Conservation (phyloP, 139 green algal genomes). For the Nannochloris sp. region DNA sequence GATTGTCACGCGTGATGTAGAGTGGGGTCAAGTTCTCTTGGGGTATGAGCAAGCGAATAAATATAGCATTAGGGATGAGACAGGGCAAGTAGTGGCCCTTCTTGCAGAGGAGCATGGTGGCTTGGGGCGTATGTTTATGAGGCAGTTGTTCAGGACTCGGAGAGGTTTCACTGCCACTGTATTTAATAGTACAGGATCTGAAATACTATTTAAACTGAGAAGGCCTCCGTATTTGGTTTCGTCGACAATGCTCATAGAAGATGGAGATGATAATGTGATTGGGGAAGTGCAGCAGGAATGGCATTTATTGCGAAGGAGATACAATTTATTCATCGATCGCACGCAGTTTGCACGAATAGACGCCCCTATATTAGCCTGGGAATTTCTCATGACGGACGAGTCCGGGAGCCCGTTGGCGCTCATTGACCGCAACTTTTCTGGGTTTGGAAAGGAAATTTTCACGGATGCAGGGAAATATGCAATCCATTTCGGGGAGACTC, state of each 20-base stretch:
- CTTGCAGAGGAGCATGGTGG: conserved; percentile 60
- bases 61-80: conserved; percentile 68
- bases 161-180: conserved; percentile 65
- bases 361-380: conserved; percentile 73
- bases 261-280: conserved; percentile 34
- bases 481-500: conserved; percentile 67
- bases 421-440: conserved; percentile 76
- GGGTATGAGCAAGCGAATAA: conserved; percentile 70
- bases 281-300: conserved; percentile 75
- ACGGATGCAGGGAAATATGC: conserved; percentile 73
- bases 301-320: conserved; percentile 64
- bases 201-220: conserved; percentile 65
- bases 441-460: conserved; percentile 46
- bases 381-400: conserved; percentile 75
- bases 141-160: conserved; percentile 65
- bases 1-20: conserved; percentile 56
- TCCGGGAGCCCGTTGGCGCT: conserved; percentile 61
- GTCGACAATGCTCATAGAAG: conserved; percentile 42
- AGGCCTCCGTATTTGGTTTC: conserved; percentile 76
- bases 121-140: conserved; percentile 54
- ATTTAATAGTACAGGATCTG: conserved; percentile 23
- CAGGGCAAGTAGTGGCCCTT: conserved; percentile 39
- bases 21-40: conserved; percentile 79
- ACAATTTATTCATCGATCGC: conserved; percentile 55
- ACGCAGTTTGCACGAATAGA: conserved; percentile 62